phyloP scores from a whole-genome alignment of 1,284 basidiomycete species.

The Exobasidium rhododendri region DNA sequence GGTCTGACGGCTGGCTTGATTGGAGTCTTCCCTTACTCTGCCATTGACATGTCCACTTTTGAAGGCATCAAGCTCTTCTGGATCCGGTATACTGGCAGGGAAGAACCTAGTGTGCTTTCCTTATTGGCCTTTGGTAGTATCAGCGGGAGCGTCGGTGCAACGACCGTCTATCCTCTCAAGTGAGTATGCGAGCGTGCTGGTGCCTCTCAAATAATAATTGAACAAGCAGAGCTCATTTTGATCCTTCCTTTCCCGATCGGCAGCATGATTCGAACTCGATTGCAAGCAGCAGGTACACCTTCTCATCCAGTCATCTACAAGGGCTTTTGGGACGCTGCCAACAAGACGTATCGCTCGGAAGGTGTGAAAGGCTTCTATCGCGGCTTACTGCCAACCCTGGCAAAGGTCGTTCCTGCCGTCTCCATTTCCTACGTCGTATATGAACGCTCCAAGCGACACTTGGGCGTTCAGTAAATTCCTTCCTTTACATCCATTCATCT shows the following conservation, averaged over 20 bases:
- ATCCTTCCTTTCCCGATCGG: neutral
- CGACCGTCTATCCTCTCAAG: constrained; percentile 55
- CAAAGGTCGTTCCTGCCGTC: constrained; percentile 61
- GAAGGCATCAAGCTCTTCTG: constrained; percentile 58
- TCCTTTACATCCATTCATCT: neutral
- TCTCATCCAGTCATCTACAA: constrained; percentile 62
- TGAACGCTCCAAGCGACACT: constrained; percentile 38
- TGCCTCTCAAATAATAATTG: neutral
- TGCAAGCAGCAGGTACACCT: constrained; percentile 81
- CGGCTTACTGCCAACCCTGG: constrained; percentile 81
- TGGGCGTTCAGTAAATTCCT: constrained; percentile 17
- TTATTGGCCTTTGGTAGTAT: constrained; percentile 56
- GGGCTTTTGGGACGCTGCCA: constrained; percentile 79
- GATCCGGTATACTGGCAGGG: constrained; percentile 55
- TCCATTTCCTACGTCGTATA: constrained; percentile 54
- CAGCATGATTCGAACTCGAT: constrained; percentile 86
- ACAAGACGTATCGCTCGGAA: constrained; percentile 77
- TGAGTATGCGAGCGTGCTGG: constrained; percentile 11
- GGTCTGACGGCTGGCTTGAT: constrained; percentile 68
- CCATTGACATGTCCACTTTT: constrained; percentile 57
- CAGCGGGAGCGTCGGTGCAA: constrained; percentile 56
- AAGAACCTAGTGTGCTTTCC: constrained; percentile 56
- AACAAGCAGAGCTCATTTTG: neutral
- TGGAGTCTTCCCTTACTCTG: constrained; percentile 58
- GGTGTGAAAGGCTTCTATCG: constrained; percentile 95